phyloP scores from a whole-genome alignment of 148 eudicot genomes.

The Cornus suecica region DNA sequence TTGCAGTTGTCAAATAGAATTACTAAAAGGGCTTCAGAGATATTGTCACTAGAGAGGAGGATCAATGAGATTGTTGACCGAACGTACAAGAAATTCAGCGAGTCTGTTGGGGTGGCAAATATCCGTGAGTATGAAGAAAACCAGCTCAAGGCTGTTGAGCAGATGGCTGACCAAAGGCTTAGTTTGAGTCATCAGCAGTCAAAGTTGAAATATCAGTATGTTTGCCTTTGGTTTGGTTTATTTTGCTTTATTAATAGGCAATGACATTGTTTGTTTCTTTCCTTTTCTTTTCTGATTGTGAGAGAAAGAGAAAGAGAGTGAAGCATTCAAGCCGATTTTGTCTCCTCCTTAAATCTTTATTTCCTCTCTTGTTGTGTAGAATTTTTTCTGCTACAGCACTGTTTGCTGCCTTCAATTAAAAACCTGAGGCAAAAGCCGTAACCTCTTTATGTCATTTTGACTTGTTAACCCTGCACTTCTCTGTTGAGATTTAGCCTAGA shows the following conservation, averaged over 20 bases:
- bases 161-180: slow-evolving; percentile 72
- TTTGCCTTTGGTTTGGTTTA: slow-evolving; percentile 12
- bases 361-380: no score
- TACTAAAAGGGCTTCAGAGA: slow-evolving; percentile 49
- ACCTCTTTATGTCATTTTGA: no score
- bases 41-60: slow-evolving; percentile 62
- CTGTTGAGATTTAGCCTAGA: no score
- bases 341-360: no score
- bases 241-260: slow-evolving; percentile 1
- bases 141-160: slow-evolving; percentile 77
- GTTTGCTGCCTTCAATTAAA: no score
- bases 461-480: no score
- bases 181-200: slow-evolving; percentile 82
- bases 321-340: no score
- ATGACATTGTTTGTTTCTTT: neutral
- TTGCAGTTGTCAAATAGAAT: slow-evolving; percentile 58
- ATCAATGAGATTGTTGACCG: slow-evolving; percentile 83
- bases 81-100: slow-evolving; percentile 77
- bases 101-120: slow-evolving; percentile 79
- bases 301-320: no score
- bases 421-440: no score
- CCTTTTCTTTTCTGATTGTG: neutral
- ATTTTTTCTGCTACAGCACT: no score
- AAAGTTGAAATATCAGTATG: slow-evolving; percentile 93
- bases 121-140: slow-evolving; percentile 96